These are phyloP conservation scores for Thalassiosira hispida DNA, from an alignment of 352 stramenopile genomes.

Conservation along the genomic window DNA sequence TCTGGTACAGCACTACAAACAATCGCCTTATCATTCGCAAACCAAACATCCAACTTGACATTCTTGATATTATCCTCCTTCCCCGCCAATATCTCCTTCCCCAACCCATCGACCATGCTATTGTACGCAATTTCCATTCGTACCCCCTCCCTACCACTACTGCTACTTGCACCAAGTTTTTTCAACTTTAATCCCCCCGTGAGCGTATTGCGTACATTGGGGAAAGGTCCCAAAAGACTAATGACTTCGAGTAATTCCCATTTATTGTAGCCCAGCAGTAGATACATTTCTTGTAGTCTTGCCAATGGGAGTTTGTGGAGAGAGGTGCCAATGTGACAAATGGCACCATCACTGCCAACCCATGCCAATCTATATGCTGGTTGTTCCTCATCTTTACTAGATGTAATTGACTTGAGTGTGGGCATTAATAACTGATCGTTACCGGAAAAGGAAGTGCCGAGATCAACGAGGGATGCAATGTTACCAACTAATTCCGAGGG, in stretches of 20 bases:
- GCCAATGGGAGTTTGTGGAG: constrained; percentile 84
- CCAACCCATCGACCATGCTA: constrained; percentile 73
- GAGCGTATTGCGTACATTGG: constrained; percentile 83
- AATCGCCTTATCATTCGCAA: constrained; percentile 61
- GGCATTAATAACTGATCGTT: constrained; percentile 30
- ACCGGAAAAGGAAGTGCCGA: neutral
- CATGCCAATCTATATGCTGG: constrained; percentile 69
- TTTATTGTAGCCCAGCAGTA: constrained; percentile 67
- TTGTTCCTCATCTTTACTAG: constrained; percentile 12
- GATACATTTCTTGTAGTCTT: constrained; percentile 81
- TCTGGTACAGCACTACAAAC: constrained; percentile 56
- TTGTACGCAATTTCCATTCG: constrained; percentile 50
- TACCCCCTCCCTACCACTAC: constrained; percentile 25
- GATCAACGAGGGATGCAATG: constrained; percentile 31
- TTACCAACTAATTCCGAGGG: constrained; percentile 21
- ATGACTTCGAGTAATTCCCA: constrained; percentile 81
- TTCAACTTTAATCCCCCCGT: constrained; percentile 53
- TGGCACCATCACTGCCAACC: constrained; percentile 73
- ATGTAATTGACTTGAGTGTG: constrained; percentile 28
- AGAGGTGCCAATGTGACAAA: constrained; percentile 80
- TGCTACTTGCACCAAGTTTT: neutral
- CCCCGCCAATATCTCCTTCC: constrained; percentile 70
- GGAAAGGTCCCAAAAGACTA: constrained; percentile 83
- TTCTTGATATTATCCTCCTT: constrained; percentile 67
- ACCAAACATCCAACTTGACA: constrained; percentile 70